Evolutionary conservation across 768 basidiomycete genomes (phyloP).

Genomic region (Lentinula sp.): DNA sequence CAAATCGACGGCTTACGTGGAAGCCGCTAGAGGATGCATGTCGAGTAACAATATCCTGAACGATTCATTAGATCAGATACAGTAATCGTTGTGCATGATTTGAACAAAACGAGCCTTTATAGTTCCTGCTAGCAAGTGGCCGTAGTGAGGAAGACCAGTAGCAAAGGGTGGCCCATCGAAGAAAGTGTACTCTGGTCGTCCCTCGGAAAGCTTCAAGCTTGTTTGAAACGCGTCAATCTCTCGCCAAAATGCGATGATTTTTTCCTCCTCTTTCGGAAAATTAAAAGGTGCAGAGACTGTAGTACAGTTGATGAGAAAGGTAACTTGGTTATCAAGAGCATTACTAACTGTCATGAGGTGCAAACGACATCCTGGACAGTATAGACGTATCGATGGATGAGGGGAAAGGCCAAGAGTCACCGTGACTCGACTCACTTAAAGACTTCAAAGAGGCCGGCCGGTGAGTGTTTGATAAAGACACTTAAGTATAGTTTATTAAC

Average conservation of each 20-base stretch:
- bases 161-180: conserved; percentile 98
- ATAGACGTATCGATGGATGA: background rate
- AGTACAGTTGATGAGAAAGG: conserved; percentile 7
- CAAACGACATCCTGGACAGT: conserved; percentile 48
- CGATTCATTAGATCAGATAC: conserved; percentile 3
- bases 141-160: conserved; percentile 94
- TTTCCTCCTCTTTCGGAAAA: conserved; percentile 86
- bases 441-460: background rate
- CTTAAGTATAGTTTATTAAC: too few species aligned
- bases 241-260: conserved; percentile 86
- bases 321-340: background rate
- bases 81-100: background rate
- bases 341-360: conserved; percentile 64
- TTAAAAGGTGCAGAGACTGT: conserved; percentile 72
- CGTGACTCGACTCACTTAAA: background rate
- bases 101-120: conserved; percentile 61
- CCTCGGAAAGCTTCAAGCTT: conserved; percentile 86
- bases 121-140: conserved; percentile 87
- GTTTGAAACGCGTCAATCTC: conserved; percentile 98
- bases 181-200: conserved; percentile 86
- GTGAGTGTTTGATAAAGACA: background rate
- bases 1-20: conserved; percentile 91
- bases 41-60: conserved; percentile 95
- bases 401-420: background rate
- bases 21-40: conserved; percentile 91